Evolutionary conservation across 2,329 filamentous ascomycete species (phyloP).

Genomic region (Diaporthe caulivora): DNA sequence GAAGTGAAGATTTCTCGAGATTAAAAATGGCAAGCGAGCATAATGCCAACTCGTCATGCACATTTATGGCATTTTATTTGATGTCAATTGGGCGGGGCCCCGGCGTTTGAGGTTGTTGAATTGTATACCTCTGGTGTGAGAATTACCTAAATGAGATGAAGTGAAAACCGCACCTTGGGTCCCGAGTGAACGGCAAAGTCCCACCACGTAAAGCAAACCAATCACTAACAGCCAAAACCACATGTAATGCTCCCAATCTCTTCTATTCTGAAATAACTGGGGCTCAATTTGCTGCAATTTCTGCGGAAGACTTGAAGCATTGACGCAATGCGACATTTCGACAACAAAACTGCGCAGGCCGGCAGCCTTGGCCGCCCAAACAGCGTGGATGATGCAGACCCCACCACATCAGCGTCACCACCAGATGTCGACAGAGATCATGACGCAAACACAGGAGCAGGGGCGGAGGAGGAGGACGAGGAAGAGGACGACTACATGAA

Average conservation of each 20-base stretch:
- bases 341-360: neutral
- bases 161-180: constrained; percentile 6
- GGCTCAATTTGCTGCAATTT: neutral
- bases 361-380: constrained; percentile 15
- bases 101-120: neutral
- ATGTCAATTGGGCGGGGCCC: neutral
- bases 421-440: neutral
- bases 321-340: constrained; percentile 32
- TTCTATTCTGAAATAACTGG: neutral
- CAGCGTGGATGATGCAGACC: constrained; percentile 20
- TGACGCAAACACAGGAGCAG: neutral
- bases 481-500: constrained; percentile 98
- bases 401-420: neutral
- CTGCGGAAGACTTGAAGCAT: neutral
- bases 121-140: neutral
- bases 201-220: neutral
- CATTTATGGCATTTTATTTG: neutral
- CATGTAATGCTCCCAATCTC: neutral
- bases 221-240: neutral
- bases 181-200: neutral
- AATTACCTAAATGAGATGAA: neutral
- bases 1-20: neutral
- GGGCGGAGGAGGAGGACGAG: constrained; percentile 58
- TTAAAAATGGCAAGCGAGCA: neutral
- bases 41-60: neutral